These are phyloP conservation scores for Garcia nutans DNA, from an alignment of 345 rosid genomes.

Conservation along the genomic window DNA sequence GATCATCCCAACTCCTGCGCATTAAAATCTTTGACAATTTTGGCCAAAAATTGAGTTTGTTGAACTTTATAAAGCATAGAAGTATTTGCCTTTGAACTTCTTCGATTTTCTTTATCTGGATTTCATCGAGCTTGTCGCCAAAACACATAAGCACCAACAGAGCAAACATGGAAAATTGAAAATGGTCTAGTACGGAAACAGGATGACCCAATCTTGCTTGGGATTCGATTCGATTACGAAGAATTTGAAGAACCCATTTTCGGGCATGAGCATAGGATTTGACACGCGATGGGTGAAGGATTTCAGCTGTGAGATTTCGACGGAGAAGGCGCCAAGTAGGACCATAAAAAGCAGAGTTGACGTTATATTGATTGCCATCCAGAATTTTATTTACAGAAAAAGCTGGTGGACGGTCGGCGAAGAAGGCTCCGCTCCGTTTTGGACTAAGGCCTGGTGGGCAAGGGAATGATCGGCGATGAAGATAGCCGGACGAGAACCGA, in stretches of 20 bases:
- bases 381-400: background rate
- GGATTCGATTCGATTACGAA: background rate
- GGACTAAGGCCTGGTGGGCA: too few species aligned
- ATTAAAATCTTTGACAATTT: background rate
- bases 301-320: background rate
- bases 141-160: background rate
- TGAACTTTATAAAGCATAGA: background rate
- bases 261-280: background rate
- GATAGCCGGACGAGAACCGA: too few species aligned
- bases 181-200: background rate
- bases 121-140: background rate
- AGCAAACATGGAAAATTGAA: slow-evolving; percentile 1
- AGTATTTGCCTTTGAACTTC: background rate
- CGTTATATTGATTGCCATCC: background rate
- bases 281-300: slow-evolving; percentile 9
- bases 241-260: slow-evolving; percentile 4
- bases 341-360: background rate
- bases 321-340: slow-evolving; percentile 11
- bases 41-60: background rate
- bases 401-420: background rate
- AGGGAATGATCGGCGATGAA: too few species aligned
- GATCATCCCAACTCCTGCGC: background rate
- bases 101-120: background rate
- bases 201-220: background rate
- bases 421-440: too few species aligned